Base-by-base conservation (phyloP, 352 stramenopile genomes). In the Albugo laibachii region DNA sequence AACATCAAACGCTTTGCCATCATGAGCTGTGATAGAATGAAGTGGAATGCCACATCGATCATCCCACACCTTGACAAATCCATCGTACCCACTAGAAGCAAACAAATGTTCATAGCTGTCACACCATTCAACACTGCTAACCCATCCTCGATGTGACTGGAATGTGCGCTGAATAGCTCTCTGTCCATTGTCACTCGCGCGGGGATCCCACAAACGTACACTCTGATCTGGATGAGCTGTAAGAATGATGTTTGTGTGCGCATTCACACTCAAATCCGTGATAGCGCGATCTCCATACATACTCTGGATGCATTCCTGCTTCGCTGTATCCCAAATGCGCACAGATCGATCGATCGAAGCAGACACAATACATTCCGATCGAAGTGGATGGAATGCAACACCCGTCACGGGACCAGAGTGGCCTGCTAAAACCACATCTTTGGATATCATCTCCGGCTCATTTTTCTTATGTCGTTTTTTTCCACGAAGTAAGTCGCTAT, bases 131-230 rank as follows among this genome's bases (percentile, higher is more conserved):
- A 86, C 73, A 6, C 66, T 68, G 48, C 68, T 88, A 19, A 91
- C 75, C 78, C 78, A 91, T 54, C 83, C 60, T 56, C 74, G 80
- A 61, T 91, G 78, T 50, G 75, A 91, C 47, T 74, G 65, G 59
- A 87, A 88, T 21, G 72, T 91, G 47, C 63, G 58, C 60, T 87
- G 70, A 27, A 91, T 66, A 45, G 83, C 52, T 54, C 56, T 83
- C 41, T 86, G 74, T 31, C 78, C 75, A 8, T 58, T 60, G 48
- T 83, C 63, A 41, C 66, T 65, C 1, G 72, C 72, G 27, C 73
- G 69, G 14, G 75, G 74, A 52, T 91, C 75, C 75, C 75, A 91
- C n/a, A 91, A 59, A 5, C 78, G 72, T 47, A 88, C 61, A 54
- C 67, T 80, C 45, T 83, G 59, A 59, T 88, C 78, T 16, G 78